Percentiles rank a stretch among this genome's conserved stretches.
Evolutionary conservation across 2,329 filamentous ascomycete species (phyloP).

Genomic region (Aspergillus intermedius): DNA sequence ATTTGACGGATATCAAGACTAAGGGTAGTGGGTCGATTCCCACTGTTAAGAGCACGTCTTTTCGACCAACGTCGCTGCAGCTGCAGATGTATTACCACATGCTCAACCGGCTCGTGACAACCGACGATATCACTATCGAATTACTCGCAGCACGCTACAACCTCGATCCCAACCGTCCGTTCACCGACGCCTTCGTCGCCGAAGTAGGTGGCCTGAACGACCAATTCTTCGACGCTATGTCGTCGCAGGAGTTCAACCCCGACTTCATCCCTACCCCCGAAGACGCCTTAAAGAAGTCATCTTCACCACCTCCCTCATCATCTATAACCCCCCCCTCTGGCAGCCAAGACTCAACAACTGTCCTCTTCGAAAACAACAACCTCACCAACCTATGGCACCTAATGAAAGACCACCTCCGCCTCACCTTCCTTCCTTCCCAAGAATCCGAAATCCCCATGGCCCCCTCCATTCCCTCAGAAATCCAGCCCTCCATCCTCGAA

Average conservation of each 20-base stretch:
- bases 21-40: slow-evolving; percentile 58
- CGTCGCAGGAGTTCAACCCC: slow-evolving; percentile 25
- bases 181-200: slow-evolving; percentile 73
- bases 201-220: slow-evolving; percentile 66
- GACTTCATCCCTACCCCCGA: slow-evolving; percentile 19
- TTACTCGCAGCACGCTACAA: slow-evolving; percentile 65
- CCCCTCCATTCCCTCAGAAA: slow-evolving; percentile 25
- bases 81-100: slow-evolving; percentile 85
- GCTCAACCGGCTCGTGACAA: slow-evolving; percentile 63
- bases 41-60: slow-evolving; percentile 49
- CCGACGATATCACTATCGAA: slow-evolving; percentile 62
- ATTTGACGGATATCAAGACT: slow-evolving; percentile 86
- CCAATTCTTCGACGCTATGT: slow-evolving; percentile 51
- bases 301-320: slow-evolving; percentile 8
- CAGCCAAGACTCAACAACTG: slow-evolving; percentile 43
- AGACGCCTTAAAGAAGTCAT: slow-evolving; percentile 10
- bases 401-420: slow-evolving; percentile 55
- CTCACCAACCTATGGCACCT: slow-evolving; percentile 55
- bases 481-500: slow-evolving; percentile 29
- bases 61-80: slow-evolving; percentile 75
- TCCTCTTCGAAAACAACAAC: slow-evolving; percentile 54
- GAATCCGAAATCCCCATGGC: slow-evolving; percentile 11
- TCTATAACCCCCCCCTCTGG: slow-evolving; percentile 13
- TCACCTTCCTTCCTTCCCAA: slow-evolving; percentile 39
- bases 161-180: slow-evolving; percentile 56